phyloP scores from a whole-genome alignment of 306 rosid genomes.

The Cyclanthera cordifolia region DNA sequence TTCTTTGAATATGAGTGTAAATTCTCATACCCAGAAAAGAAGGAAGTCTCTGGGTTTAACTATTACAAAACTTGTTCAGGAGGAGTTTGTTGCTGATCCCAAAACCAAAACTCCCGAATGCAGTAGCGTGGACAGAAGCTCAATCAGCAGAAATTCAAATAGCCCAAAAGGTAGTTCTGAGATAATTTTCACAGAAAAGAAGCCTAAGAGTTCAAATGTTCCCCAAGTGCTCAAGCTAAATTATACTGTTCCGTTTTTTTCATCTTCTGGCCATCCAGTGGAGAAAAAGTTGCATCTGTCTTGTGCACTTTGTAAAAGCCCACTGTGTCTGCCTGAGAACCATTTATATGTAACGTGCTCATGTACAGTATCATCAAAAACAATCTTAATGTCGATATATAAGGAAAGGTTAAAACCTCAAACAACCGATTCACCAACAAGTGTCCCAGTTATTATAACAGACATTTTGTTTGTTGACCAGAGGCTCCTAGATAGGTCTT shows the following conservation, averaged over 20 bases:
- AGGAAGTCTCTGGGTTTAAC: conserved; percentile 40
- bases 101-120: conserved; percentile 28
- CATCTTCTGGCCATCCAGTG: conserved; percentile 26
- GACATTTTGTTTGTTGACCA: conserved; percentile 46
- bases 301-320: conserved; percentile 66
- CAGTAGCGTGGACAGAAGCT: conserved; percentile 19
- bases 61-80: conserved; percentile 28
- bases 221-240: conserved; percentile 17
- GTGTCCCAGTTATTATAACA: conserved; percentile 43
- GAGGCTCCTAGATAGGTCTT: conserved; percentile 28
- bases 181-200: conserved; percentile 12
- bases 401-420: conserved; percentile 22
- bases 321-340: conserved; percentile 68
- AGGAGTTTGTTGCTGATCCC: conserved; percentile 22
- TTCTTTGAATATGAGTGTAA: conserved; percentile 60
- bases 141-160: conserved; percentile 26
- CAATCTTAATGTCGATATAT: conserved; percentile 44
- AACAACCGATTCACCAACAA: conserved; percentile 20
- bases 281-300: conserved; percentile 37
- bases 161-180: conserved; percentile 32
- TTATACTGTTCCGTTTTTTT: conserved; percentile 14
- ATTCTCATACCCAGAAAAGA: conserved; percentile 64
- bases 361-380: conserved; percentile 36
- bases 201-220: conserved; percentile 21
- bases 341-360: conserved; percentile 46